These are phyloP conservation scores for Heterobasidion occidentale DNA, from an alignment of 1,284 basidiomycete genomes.

Conservation along the genomic window DNA sequence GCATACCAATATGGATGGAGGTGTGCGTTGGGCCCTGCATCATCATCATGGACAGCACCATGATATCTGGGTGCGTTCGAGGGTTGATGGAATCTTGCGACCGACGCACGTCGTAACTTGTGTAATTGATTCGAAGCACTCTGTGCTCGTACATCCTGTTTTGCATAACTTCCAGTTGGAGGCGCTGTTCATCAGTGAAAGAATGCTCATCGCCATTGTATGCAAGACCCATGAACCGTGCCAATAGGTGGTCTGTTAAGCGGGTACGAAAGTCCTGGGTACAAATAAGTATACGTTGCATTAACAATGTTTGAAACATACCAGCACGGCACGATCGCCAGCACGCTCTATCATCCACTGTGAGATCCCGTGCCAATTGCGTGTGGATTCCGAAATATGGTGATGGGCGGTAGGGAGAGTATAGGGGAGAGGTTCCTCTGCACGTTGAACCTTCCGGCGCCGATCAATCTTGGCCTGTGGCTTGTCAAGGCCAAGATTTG, in stretches of 20 bases:
- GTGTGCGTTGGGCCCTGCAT: background rate
- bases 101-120: constrained; percentile 31
- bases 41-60: background rate
- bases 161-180: constrained; percentile 16
- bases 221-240: background rate
- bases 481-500: background rate
- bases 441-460: background rate
- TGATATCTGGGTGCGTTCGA: background rate
- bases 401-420: background rate
- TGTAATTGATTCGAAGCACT: constrained; percentile 31
- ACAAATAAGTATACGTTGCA: background rate
- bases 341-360: background rate
- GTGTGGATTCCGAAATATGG: background rate
- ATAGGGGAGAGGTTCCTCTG: background rate
- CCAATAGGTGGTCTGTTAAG: background rate
- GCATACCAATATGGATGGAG: constrained; percentile 27
- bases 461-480: background rate
- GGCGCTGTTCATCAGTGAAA: background rate
- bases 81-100: constrained; percentile 13
- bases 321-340: background rate
- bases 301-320: background rate
- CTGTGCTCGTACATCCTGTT: constrained; percentile 24
- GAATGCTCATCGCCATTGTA: background rate
- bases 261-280: background rate
- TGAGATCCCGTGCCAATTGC: background rate